phyloP scores from a whole-genome alignment of 2,329 filamentous ascomycete species.

The Neoascochyta sp. region DNA sequence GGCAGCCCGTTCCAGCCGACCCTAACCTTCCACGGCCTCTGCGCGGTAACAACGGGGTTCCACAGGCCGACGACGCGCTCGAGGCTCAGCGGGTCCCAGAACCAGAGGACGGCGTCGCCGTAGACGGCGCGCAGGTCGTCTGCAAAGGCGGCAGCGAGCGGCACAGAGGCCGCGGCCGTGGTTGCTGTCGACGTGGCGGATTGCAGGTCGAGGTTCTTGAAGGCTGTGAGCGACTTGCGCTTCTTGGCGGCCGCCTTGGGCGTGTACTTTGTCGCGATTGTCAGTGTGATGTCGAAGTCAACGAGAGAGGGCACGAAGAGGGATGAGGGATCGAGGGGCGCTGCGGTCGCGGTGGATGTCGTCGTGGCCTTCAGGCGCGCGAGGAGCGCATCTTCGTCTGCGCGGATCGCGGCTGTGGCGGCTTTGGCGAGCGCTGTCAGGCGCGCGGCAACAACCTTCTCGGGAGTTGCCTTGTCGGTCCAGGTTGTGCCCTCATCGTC shows the following conservation, averaged over 20 bases:
- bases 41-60: constrained; percentile 53
- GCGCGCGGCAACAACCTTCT: constrained; percentile 77
- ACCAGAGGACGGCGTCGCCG: constrained; percentile 70
- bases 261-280: constrained; percentile 58
- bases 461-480: constrained; percentile 66
- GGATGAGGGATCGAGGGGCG: constrained; percentile 43
- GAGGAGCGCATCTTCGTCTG: constrained; percentile 50
- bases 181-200: constrained; percentile 11
- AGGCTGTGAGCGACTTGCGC: constrained; percentile 49
- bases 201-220: constrained; percentile 74
- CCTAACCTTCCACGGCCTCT: constrained; percentile 65
- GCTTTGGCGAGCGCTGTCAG: constrained; percentile 79
- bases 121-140: constrained; percentile 66
- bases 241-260: constrained; percentile 10
- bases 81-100: constrained; percentile 61
- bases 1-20: constrained; percentile 65
- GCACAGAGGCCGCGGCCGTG: constrained; percentile 46
- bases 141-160: constrained; percentile 62
- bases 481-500: constrained; percentile 77
- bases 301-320: constrained; percentile 70
- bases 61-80: constrained; percentile 62
- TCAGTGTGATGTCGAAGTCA: constrained; percentile 85
- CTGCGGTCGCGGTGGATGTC: not conserved
- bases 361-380: constrained; percentile 9
- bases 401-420: constrained; percentile 52